phyloP scores from a whole-genome alignment of 176 grass and related monocot species.

The Triticum timopheevii region DNA sequence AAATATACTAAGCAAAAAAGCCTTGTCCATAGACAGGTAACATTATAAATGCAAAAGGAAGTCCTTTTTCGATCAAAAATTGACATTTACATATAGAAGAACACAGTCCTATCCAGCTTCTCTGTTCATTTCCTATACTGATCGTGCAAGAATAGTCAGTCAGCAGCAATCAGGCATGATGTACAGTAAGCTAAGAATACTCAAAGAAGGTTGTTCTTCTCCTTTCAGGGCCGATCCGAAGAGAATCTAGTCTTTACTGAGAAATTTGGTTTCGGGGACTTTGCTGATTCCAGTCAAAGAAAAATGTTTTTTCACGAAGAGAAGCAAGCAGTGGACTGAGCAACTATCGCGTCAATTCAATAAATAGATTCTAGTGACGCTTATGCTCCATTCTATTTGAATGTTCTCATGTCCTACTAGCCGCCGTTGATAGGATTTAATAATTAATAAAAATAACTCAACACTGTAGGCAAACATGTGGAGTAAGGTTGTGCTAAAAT shows the following conservation, averaged over 20 bases:
- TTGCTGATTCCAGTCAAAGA: background rate
- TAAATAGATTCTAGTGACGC: background rate
- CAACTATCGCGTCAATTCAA: background rate
- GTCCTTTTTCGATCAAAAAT: background rate
- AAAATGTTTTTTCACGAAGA: background rate
- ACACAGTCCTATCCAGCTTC: background rate
- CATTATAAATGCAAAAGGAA: slow-evolving; percentile 8
- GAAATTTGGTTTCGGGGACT: background rate
- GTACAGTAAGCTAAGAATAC: background rate
- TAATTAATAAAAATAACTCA: slow-evolving; percentile 6
- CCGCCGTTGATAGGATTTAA: background rate
- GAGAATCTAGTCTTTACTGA: background rate
- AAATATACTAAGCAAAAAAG: slow-evolving; percentile 5
- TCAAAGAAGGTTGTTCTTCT: background rate
- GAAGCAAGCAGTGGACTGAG: background rate
- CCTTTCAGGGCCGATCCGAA: background rate
- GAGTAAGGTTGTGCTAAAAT: background rate
- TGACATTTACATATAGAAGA: background rate
- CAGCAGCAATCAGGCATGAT: background rate
- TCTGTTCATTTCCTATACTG: background rate
- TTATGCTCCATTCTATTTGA: background rate
- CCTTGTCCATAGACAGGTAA: background rate
- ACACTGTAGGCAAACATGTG: background rate
- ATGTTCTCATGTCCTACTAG: background rate
- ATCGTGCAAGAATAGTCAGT: background rate